Conservation (phyloP, 2,329 filamentous ascomycete genomes). For the Aurifilum marmelostoma region DNA sequence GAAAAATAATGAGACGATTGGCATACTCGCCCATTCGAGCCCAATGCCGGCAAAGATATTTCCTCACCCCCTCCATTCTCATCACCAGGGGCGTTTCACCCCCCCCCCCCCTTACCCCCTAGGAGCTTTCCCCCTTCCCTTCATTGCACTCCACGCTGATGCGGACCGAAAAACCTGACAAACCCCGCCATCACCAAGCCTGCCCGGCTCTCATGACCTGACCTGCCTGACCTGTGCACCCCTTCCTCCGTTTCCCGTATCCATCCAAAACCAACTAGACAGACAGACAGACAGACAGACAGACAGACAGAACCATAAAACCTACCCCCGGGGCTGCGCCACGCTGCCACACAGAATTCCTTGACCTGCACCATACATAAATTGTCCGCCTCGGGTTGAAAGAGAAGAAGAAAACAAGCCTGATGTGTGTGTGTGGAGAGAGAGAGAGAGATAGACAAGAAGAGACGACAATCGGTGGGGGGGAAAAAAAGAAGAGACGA, state of each 20-base stretch:
- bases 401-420: background rate
- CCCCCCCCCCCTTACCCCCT: too few relatives aligned
- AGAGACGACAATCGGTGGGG: conserved; percentile 16
- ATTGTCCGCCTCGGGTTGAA: background rate
- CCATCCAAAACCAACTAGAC: conserved; percentile 6
- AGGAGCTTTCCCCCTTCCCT: background rate
- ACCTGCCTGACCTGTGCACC: background rate
- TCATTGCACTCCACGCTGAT: conserved; percentile 12
- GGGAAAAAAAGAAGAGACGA: too few relatives aligned
- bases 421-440: too few relatives aligned
- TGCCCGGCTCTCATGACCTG: background rate
- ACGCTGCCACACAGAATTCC: background rate
- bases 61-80: too few relatives aligned
- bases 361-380: background rate
- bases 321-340: background rate
- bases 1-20: too few relatives aligned
- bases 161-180: conserved; percentile 8
- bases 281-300: background rate
- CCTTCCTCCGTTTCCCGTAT: background rate
- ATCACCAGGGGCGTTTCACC: too few relatives aligned
- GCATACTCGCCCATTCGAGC: background rate
- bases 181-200: conserved; percentile 4
- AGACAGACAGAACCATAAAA: background rate
- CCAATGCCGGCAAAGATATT: background rate
- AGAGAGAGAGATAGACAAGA: conserved; percentile 9